phyloP scores from a whole-genome alignment of 345 rosid genomes.

The Sisymbrium irio region DNA sequence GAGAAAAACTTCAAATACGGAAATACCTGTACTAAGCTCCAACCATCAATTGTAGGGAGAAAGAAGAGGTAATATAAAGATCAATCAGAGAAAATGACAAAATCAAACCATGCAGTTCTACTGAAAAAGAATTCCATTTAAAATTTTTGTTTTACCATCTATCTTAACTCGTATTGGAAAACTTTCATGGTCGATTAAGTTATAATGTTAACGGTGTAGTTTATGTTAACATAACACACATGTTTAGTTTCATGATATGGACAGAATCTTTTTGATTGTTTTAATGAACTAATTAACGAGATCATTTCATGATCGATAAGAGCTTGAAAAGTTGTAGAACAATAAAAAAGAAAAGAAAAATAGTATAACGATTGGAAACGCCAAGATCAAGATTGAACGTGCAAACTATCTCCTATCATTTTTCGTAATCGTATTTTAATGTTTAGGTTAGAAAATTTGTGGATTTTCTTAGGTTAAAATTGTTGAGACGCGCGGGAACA shows the following conservation, averaged over 20 bases:
- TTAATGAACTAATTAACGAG: neutral
- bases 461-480: neutral
- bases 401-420: neutral
- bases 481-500: neutral
- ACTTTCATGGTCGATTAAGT: neutral
- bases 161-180: neutral
- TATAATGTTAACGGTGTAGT: neutral
- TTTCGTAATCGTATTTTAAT: neutral
- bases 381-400: neutral
- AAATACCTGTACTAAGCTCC: neutral
- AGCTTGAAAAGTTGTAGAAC: neutral
- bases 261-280: neutral
- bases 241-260: neutral
- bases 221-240: neutral
- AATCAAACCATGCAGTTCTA: neutral
- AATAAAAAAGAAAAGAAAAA: neutral
- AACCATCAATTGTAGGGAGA: neutral
- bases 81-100: too few relatives aligned
- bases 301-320: slow-evolving; percentile 8
- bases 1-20: neutral
- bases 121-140: too few relatives aligned
- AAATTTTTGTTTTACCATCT: neutral
- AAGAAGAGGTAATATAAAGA: neutral
- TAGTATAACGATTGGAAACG: neutral
- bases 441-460: neutral